Base-by-base conservation (phyloP, 2,329 filamentous ascomycete genomes). In the Phialemonium atrogriseum region DNA sequence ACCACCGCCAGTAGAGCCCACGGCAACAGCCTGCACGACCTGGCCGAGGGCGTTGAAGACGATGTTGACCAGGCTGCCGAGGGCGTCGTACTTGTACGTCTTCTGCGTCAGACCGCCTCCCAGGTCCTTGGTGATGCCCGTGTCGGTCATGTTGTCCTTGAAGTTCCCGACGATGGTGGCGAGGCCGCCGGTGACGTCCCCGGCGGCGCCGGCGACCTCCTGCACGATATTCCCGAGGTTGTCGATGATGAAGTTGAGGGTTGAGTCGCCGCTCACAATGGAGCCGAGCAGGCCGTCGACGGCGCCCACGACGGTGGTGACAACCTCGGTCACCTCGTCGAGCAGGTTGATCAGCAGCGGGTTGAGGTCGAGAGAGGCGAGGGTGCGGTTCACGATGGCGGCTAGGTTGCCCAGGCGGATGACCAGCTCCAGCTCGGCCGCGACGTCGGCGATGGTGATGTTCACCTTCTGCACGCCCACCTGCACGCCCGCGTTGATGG, bases 171-270 rank as follows among this genome's bases (percentile, higher is more conserved):
- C 69, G 36, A 78, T 75, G 13, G 54, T 57, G 35, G 60, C 65
- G 1, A 73, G 52, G 2, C 60, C 45, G 18, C 53, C 52, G 4
- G 59, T 62, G 1, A 60, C 67, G 2, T 51, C 54, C 13, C 64
- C 66, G 1, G 58, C 59, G 0, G 75, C 69, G 14, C 64, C 66
- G 1, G 58, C 59, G 0, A 75, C 69, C 43, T 77, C 66, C 44
- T 77, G 71, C 2, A 78, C 69, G 39, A 78, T 77, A 42, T 77
- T 77, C 21, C 73, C 73, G 3, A 77, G 58, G 43, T 77, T 77
- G 47, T 77, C 73, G 37, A 78, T 60, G 23, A 74, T 39, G 55
- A 74, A 74, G 40, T 65, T 68, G 27, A 75, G 58, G 12, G 58
- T 66, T 8, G 56, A 68, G 39, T 66, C 66, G 30, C 70, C 69